Evolutionary conservation across 75 land plant species (phyloP), one percentile per base, ranked within the genome.

Genomic region (Cupressus sempervirens): DNA sequence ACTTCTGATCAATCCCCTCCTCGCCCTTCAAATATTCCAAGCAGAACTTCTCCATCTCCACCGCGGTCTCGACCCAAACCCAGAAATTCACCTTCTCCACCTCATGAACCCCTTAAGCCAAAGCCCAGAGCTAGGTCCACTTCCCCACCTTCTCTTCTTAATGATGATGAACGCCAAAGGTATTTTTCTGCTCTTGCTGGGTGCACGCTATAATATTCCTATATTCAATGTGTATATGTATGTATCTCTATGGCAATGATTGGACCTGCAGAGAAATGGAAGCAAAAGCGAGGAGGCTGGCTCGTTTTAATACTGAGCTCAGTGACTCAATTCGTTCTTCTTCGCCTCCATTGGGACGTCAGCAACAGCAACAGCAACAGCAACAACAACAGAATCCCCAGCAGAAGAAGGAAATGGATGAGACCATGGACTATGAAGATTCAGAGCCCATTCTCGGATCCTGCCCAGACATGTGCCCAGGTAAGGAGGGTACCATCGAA

Each of bases 391-490:
- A 41, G 32, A n/a, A 83, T 23, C 34, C 84, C 32, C 74, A 70
- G n/a, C 82, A 75, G 62, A 50, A 58, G 72, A 84, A 86, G 76
- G 82, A 62, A 34, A 92, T 89, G 43, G 32, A 84, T 68, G 88
- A 89, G 34, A 87, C 58, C 83, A 88, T 84, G 62, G 86, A 85
- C 30, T 86, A 80, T 46, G 89, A 88, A 14, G 29, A 93, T 73
- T 72, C 93, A 41, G 91, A 85, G 45, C 85, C 95, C 48, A 89
- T 98, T 43, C 84, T 93, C 80, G 99, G 99, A 13, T 84, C 88
- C 30, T 98, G 99, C 82, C 91, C 92, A 36, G 98, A 98, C 84
- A 98, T 98, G 98, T 98, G 99, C 86, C 95, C 99, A 87, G 99
- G 99, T 98, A 86, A 62, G 67, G 67, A 62, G 67, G 29, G 46